These are phyloP conservation scores for Aspergillus tubingensis DNA, from an alignment of 2,329 filamentous ascomycete genomes.

Conservation along the genomic window DNA sequence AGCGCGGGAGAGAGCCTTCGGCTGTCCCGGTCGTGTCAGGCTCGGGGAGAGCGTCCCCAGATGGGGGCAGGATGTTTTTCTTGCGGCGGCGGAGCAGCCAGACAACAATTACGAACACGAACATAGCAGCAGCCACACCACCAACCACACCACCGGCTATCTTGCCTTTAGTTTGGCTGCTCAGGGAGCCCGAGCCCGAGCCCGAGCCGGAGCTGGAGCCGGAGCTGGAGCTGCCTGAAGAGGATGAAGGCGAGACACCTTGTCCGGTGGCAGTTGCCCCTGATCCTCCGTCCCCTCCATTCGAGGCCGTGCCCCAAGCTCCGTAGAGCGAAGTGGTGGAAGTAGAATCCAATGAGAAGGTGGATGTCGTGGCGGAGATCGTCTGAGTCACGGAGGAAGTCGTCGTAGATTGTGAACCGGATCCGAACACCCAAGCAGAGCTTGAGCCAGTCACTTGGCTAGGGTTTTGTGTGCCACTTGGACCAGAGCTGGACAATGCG, in stretches of 20 bases:
- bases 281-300: constrained; percentile 16
- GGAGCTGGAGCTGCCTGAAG: constrained; percentile 9
- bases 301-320: constrained; percentile 3
- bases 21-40: constrained; percentile 23
- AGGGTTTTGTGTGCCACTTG: background rate
- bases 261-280: constrained; percentile 10
- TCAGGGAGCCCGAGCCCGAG: constrained; percentile 19
- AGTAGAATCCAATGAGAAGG: constrained; percentile 5
- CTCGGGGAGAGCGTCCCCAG: constrained; percentile 26
- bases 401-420: background rate
- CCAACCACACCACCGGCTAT: constrained; percentile 66
- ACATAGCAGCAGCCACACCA: constrained; percentile 59
- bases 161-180: constrained; percentile 48
- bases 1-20: constrained; percentile 20
- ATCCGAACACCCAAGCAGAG: background rate
- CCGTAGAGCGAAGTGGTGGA: constrained; percentile 4
- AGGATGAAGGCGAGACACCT: constrained; percentile 10
- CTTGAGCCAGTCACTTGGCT: background rate
- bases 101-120: constrained; percentile 47
- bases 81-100: constrained; percentile 52
- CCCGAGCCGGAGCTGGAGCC: constrained; percentile 1
- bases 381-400: background rate
- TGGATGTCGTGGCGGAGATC: constrained; percentile 5
- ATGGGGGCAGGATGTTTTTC: constrained; percentile 34
- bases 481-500: background rate